Evolutionary conservation across 768 basidiomycete genomes (phyloP).

Genomic region (Russula virescens): DNA sequence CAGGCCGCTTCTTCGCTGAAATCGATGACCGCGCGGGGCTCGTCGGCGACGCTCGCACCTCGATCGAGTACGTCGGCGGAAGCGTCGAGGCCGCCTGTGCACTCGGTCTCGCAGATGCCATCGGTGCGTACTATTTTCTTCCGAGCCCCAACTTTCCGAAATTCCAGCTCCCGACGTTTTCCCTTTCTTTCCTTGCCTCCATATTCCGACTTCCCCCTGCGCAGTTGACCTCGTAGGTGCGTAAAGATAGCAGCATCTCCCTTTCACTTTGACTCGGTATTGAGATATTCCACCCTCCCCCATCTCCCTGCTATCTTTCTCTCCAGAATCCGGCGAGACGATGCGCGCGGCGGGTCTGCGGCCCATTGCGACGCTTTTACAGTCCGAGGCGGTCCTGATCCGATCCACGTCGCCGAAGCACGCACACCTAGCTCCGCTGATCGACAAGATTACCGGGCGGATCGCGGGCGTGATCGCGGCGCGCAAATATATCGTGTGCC

Average conservation of each 20-base stretch:
- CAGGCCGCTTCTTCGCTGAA: slow-evolving; percentile 67
- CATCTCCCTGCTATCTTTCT: background rate
- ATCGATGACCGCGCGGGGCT: slow-evolving; percentile 53
- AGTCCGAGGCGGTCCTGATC: slow-evolving; percentile 90
- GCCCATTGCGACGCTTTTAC: slow-evolving; percentile 83
- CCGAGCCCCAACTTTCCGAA: background rate
- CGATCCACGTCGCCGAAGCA: slow-evolving; percentile 63
- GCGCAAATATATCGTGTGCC: slow-evolving; percentile 79
- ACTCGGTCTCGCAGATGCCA: slow-evolving; percentile 93
- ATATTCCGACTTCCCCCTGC: too few relatives aligned
- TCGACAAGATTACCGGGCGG: slow-evolving; percentile 75
- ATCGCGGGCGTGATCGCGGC: slow-evolving; percentile 91
- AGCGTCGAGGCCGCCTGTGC: slow-evolving; percentile 98
- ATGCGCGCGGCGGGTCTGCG: slow-evolving; percentile 98
- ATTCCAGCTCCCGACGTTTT: too few relatives aligned
- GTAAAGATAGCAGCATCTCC: slow-evolving; percentile 27
- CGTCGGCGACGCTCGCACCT: slow-evolving; percentile 56
- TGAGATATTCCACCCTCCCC: background rate
- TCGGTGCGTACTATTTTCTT: slow-evolving; percentile 50
- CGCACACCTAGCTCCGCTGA: slow-evolving; percentile 56
- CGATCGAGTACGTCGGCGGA: slow-evolving; percentile 93
- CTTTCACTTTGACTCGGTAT: background rate
- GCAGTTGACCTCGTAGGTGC: slow-evolving; percentile 91
- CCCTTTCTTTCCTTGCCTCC: background rate
- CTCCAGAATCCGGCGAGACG: slow-evolving; percentile 92